A percentile compares a stretch with the other conserved stretches of the same genome.
Evolutionary conservation across 768 basidiomycete genomes (phyloP).

Genomic region (Lactarius hengduanensis): DNA sequence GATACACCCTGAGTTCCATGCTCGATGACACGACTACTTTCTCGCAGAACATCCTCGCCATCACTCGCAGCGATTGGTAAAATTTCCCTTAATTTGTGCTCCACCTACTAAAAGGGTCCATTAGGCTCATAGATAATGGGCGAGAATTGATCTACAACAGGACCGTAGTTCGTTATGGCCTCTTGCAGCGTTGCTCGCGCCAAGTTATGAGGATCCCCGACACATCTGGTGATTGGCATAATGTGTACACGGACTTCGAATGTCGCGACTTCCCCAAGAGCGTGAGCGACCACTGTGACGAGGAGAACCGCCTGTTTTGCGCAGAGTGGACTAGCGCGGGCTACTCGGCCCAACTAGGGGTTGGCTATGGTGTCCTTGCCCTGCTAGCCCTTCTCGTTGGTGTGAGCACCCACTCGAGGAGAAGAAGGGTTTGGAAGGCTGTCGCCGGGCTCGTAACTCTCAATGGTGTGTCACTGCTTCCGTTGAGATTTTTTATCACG

Average conservation of each 20-base stretch:
- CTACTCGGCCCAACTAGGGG: constrained; percentile 61
- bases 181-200: constrained; percentile 56
- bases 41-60: constrained; percentile 55
- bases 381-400: constrained; percentile 62
- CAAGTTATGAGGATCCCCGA: constrained; percentile 48
- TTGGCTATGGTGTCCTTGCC: constrained; percentile 61
- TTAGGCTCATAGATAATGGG: constrained; percentile 42
- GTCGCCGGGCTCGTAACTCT: constrained; percentile 63
- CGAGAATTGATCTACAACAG: constrained; percentile 47
- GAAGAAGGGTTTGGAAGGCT: constrained; percentile 74
- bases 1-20: background rate
- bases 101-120: constrained; percentile 1
- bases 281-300: constrained; percentile 46
- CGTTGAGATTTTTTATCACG: background rate
- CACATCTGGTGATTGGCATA: constrained; percentile 41
- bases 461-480: constrained; percentile 46
- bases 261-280: constrained; percentile 67
- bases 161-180: constrained; percentile 56
- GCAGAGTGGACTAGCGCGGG: constrained; percentile 68
- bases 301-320: constrained; percentile 60
- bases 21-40: background rate
- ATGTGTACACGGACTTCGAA: constrained; percentile 53
- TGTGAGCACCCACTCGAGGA: constrained; percentile 67
- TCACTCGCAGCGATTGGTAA: constrained; percentile 63
- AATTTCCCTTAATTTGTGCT: constrained; percentile 11